Evolutionary conservation across 805 yeast species (phyloP).

Genomic region (Lipomyces mesembrius): DNA sequence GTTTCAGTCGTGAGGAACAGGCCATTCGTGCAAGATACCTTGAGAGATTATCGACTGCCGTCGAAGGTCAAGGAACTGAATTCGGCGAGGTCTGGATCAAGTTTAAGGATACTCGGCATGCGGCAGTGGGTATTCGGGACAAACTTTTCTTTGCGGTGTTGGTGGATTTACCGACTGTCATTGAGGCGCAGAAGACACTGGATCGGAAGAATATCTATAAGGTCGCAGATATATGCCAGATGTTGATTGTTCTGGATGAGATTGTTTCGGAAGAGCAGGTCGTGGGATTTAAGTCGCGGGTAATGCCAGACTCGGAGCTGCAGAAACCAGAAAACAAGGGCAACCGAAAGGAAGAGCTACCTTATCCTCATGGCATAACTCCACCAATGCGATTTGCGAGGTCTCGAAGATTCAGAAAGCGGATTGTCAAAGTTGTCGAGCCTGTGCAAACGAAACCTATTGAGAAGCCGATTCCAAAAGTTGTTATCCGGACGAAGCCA

Average conservation of each 20-base stretch:
- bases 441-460: slow-evolving; percentile 21
- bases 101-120: slow-evolving; percentile 82
- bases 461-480: slow-evolving; percentile 29
- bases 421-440: slow-evolving; percentile 56
- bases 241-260: slow-evolving; percentile 71
- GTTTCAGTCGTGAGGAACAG: slow-evolving; percentile 33
- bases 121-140: slow-evolving; percentile 72
- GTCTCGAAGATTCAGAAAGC: slow-evolving; percentile 70
- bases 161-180: slow-evolving; percentile 85
- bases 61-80: slow-evolving; percentile 57
- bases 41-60: slow-evolving; percentile 21
- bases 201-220: slow-evolving; percentile 89
- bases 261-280: slow-evolving; percentile 54
- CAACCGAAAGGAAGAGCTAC: slow-evolving; percentile 37
- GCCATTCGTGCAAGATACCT: slow-evolving; percentile 27
- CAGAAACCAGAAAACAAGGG: slow-evolving; percentile 29
- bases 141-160: slow-evolving; percentile 78
- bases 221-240: slow-evolving; percentile 83
- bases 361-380: slow-evolving; percentile 76
- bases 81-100: slow-evolving; percentile 70
- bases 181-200: slow-evolving; percentile 85
- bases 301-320: slow-evolving; percentile 41
- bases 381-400: slow-evolving; percentile 76
- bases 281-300: slow-evolving; percentile 38
- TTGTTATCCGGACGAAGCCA: slow-evolving; percentile 35